phyloP scores from a whole-genome alignment of 257 asterid genomes.

The Solanum verrucosum region DNA sequence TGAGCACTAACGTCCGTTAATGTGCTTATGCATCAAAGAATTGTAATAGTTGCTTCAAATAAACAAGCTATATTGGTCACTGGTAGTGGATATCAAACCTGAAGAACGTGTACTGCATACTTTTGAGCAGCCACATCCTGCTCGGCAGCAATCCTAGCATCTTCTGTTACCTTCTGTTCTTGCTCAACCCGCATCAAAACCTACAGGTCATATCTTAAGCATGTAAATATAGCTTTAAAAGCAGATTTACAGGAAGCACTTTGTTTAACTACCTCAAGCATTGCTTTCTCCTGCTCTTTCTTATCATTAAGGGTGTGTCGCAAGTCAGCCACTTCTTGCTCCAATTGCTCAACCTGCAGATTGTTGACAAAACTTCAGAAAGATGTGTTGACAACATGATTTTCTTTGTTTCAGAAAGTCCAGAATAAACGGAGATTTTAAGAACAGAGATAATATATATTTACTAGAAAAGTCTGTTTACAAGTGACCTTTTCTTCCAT shows the following conservation, averaged over 20 bases:
- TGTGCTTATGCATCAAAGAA: slow-evolving; percentile 1
- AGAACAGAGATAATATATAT: background rate
- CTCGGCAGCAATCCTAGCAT: slow-evolving; percentile 66
- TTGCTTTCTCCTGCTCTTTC: slow-evolving; percentile 66
- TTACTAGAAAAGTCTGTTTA: background rate
- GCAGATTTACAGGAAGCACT: background rate
- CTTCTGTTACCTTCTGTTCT: slow-evolving; percentile 75
- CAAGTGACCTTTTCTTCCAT: background rate
- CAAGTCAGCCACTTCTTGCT: slow-evolving; percentile 60
- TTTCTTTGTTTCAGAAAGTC: background rate
- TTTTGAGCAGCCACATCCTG: slow-evolving; percentile 65
- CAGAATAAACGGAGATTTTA: background rate
- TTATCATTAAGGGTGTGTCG: slow-evolving; percentile 49
- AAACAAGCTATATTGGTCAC: background rate
- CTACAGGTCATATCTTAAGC: slow-evolving; percentile 22
- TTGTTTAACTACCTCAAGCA: slow-evolving; percentile 54
- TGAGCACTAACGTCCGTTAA: background rate
- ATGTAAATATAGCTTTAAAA: slow-evolving; percentile 9
- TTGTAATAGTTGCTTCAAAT: background rate
- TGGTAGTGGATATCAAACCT: slow-evolving; percentile 35
- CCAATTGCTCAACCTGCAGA: slow-evolving; percentile 73
- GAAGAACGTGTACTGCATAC: slow-evolving; percentile 36
- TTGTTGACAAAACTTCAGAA: background rate
- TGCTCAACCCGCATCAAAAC: slow-evolving; percentile 83
- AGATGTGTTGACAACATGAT: background rate